These are phyloP conservation scores for Aaosphaeria pasadenensis DNA, from an alignment of 2,329 filamentous ascomycete species.

Conservation along the genomic window DNA sequence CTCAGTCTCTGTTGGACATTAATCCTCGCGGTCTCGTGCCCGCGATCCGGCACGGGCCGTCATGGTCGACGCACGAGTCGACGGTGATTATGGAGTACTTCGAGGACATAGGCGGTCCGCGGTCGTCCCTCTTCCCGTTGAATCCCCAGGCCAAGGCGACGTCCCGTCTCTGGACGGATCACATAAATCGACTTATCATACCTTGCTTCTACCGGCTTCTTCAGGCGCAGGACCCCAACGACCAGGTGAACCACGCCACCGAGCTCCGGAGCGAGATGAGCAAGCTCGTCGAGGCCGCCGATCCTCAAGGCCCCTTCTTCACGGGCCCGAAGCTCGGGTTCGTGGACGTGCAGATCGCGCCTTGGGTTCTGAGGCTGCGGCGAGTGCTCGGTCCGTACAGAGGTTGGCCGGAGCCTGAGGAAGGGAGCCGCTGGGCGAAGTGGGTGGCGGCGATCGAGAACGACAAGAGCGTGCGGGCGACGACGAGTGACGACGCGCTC, in stretches of 20 bases:
- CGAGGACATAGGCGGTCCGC: conserved; percentile 65
- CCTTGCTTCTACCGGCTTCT: conserved; percentile 74
- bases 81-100: conserved; percentile 85
- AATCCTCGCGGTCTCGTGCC: conserved; percentile 76
- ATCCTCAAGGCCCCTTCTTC: conserved; percentile 67
- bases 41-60: conserved; percentile 66
- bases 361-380: conserved; percentile 69
- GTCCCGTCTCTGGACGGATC: conserved; percentile 76
- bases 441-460: conserved; percentile 70
- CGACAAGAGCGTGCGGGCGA: conserved; percentile 62
- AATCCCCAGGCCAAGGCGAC: conserved; percentile 68
- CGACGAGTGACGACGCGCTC: conserved; percentile 63
- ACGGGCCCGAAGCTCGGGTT: conserved; percentile 56
- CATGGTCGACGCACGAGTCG: conserved; percentile 82
- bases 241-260: conserved; percentile 58
- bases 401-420: conserved; percentile 63
- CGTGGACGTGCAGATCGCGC: conserved; percentile 73
- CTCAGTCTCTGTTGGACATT: conserved; percentile 67
- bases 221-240: conserved; percentile 58
- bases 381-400: conserved; percentile 63
- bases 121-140: conserved; percentile 58
- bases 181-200: conserved; percentile 74
- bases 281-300: conserved; percentile 57
- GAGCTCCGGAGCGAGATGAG: conserved; percentile 65
- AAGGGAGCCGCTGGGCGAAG: conserved; percentile 61